Base-by-base conservation (phyloP, 1,139 yeast genomes). In the Sugiyamaella castrensis region DNA sequence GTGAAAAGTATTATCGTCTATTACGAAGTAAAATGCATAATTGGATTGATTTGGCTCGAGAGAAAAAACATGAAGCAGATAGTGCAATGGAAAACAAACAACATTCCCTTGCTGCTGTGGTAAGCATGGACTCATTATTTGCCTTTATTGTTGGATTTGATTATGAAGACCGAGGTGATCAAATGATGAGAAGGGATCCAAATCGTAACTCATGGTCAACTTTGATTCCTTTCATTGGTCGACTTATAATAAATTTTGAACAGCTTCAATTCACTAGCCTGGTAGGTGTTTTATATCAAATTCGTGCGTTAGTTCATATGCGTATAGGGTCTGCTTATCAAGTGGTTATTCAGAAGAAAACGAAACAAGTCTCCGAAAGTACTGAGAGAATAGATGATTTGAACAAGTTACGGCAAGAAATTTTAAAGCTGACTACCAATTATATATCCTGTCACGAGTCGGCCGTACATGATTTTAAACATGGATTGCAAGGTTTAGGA, bases 91-190 rank as follows among this genome's bases (percentile, higher is more conserved):
- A 55, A 15, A 53, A 57, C 12, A 54, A 63, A 11, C 50, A 60
- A 34, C 56, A 56, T 28, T 57, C 56, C 12, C 57, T 57, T 10
- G 69, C 71, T 0, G 61, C 63, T 4, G 65, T 66, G 2, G 52
- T 60, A 10, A 60, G 63, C n/a, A 52, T 70, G 51, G 73, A 70
- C 52, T 58, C 72, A 8, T 50, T 69, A 19, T 53, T 70, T 24
- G 68, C 71, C 35, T 71, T 71, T 50, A 58, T 71, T 29, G 63
- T 70, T 2, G 74, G 68, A 4, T 71, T 71, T 52, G 71, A 70
- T 50, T 70, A 65, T 51, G 74, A 70, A 41, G 75, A 71, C 46
- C 57, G 68, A 15, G 68, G 64, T 28, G 67, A 60, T 29, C 53
- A 53, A 36, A 55, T 58, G 48, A 50, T 55, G 47, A 54, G 54